Evolutionary conservation across 2,329 filamentous ascomycete species (phyloP).

Genomic region (Westerdykella ornata): DNA sequence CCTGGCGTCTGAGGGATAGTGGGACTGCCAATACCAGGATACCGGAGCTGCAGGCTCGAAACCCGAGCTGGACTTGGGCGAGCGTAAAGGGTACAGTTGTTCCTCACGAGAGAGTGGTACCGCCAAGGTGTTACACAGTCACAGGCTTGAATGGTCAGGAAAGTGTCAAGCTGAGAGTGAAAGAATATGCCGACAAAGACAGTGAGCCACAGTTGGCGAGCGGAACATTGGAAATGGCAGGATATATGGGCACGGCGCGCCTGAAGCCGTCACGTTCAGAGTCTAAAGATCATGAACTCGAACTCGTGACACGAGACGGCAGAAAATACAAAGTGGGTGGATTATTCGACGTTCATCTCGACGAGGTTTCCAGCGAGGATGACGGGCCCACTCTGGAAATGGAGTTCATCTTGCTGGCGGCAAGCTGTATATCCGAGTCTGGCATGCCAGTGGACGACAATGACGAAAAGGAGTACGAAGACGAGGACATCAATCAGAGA

Average conservation of each 20-base stretch:
- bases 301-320: not conserved
- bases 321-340: not conserved
- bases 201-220: not conserved
- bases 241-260: not conserved
- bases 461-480: not conserved
- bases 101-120: not conserved
- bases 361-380: not conserved
- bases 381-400: not conserved
- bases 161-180: not conserved
- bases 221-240: not conserved
- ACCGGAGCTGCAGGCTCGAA: conserved; percentile 2
- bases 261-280: not conserved
- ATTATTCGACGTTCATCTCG: not conserved
- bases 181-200: not conserved
- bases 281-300: not conserved
- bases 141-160: conserved; percentile 5
- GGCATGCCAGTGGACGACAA: not conserved
- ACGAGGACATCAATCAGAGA: not conserved
- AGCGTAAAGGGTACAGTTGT: conserved; percentile 9
- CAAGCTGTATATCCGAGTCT: not conserved
- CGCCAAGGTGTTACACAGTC: conserved; percentile 5
- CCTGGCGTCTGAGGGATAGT: conserved; percentile 12
- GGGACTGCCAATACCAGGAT: conserved; percentile 1
- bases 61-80: conserved; percentile 16
- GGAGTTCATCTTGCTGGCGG: not conserved